Conservation (phyloP, 2,329 filamentous ascomycete species). For the Chaetomium sp. region DNA sequence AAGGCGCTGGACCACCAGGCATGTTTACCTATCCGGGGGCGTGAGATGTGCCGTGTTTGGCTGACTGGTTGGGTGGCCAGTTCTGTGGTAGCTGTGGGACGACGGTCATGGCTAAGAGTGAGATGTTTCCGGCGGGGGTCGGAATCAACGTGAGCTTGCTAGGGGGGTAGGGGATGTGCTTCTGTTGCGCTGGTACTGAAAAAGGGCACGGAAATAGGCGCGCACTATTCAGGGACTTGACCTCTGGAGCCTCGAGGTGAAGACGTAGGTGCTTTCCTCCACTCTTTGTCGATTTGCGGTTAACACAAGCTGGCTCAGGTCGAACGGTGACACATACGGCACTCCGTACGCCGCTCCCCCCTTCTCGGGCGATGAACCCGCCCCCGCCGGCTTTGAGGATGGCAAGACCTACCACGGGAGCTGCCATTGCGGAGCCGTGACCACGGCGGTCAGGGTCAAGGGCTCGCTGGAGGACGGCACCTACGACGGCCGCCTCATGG, state of each 20-base stretch:
- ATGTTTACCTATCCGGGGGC: not conserved
- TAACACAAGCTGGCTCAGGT: constrained; percentile 35
- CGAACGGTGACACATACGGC: constrained; percentile 43
- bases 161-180: not conserved
- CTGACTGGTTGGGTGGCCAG: constrained; percentile 38
- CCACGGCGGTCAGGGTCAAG: constrained; percentile 44
- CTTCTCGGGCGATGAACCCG: constrained; percentile 48
- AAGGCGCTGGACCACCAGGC: constrained; percentile 48
- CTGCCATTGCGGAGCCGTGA: constrained; percentile 57
- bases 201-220: constrained; percentile 37
- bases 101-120: constrained; percentile 42
- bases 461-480: constrained; percentile 45
- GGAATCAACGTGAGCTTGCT: constrained; percentile 47
- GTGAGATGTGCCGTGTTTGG: not conserved
- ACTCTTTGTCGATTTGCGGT: not conserved
- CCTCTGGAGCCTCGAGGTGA: constrained; percentile 44
- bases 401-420: constrained; percentile 51
- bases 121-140: constrained; percentile 23
- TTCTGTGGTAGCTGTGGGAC: constrained; percentile 57
- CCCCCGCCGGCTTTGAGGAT: constrained; percentile 40
- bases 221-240: constrained; percentile 50
- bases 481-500: constrained; percentile 37
- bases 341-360: constrained; percentile 41
- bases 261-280: constrained; percentile 39
- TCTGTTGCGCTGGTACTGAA: not conserved